These are phyloP conservation scores for Gloeostereum incarnatum DNA, from an alignment of 768 basidiomycete genomes.

Conservation along the genomic window DNA sequence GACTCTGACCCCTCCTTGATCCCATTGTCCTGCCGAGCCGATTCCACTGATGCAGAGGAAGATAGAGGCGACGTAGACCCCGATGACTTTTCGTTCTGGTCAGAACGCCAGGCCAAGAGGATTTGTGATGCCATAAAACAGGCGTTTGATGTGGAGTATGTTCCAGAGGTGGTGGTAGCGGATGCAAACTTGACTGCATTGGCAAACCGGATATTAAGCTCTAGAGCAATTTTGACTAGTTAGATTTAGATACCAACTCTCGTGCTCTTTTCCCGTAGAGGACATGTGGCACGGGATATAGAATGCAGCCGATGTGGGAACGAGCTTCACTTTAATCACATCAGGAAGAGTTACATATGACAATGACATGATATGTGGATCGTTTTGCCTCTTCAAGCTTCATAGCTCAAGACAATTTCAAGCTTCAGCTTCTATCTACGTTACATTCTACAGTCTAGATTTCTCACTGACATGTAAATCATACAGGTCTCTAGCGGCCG, in stretches of 20 bases:
- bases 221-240: conserved; percentile 45
- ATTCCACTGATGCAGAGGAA: conserved; percentile 12
- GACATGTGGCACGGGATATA: no score
- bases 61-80: conserved; percentile 42
- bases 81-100: conserved; percentile 96
- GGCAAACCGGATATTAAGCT: conserved; percentile 74
- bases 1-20: conserved; percentile 80
- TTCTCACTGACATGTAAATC: conserved; percentile 37
- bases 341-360: no score
- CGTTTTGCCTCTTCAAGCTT: no score
- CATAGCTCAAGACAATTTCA: no score
- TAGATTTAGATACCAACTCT: no score
- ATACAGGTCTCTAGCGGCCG: conserved; percentile 58
- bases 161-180: conserved; percentile 83
- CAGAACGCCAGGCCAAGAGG: conserved; percentile 79
- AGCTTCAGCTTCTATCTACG: no score
- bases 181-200: conserved; percentile 88
- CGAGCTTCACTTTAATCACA: no score
- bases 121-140: conserved; percentile 75
- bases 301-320: no score
- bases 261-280: no score
- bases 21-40: conserved; percentile 53
- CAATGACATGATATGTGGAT: no score
- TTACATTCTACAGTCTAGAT: conserved; percentile 27
- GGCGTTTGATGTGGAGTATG: conserved; percentile 83